Evolutionary conservation across 2,329 filamentous ascomycete genomes (phyloP), one percentile per base, ranked within the genome.

Genomic region (Chaetomiaceae sp.): DNA sequence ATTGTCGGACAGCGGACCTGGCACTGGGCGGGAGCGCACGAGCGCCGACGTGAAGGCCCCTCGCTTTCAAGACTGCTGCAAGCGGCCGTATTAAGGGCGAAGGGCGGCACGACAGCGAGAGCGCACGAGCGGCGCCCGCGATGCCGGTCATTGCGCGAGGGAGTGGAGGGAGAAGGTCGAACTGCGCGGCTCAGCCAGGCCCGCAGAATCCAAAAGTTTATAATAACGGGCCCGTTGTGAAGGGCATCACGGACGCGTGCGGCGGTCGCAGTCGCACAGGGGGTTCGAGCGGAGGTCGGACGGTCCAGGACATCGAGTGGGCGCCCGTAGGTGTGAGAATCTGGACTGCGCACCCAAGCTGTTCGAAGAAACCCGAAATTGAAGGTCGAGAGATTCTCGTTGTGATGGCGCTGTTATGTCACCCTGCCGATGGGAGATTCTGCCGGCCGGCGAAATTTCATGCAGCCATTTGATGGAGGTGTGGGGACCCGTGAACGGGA

Each of bases 91-190:
- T 42, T 11, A 5, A 24, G 6, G 51, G 36, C 8, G 44, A 30
- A 33, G 48, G 44, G 46, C 50, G 50, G 42, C 47, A 54, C 47
- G 47, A 45, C 15, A 51, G 45, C 48, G 42, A 46, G 47, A 52
- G 40, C 42, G 49, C 34, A 26, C 53, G 51, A 38, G 34, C 41
- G 29, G 39, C 47, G 42, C 45, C 32, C 32, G 20, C 22, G 24
- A 46, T 32, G 26, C 38, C 33, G 9, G 48, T 48, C 53, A 55
- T 57, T 43, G 48, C 43, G 50, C 22, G 48, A 17, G 17, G n/a
- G 38, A 10, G 30, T 10, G 11, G 20, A 17, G 30, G 24, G 18
- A 17, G 22, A 6, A 18, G 15, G n/a, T 32, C 24, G 19, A 18
- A n/a, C 17, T 36, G 50, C 47, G 41, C 36, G 41, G 36, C 43